These are phyloP conservation scores for Aspergillus fumigatus DNA, from an alignment of 2,329 filamentous ascomycete genomes.

Conservation along the genomic window DNA sequence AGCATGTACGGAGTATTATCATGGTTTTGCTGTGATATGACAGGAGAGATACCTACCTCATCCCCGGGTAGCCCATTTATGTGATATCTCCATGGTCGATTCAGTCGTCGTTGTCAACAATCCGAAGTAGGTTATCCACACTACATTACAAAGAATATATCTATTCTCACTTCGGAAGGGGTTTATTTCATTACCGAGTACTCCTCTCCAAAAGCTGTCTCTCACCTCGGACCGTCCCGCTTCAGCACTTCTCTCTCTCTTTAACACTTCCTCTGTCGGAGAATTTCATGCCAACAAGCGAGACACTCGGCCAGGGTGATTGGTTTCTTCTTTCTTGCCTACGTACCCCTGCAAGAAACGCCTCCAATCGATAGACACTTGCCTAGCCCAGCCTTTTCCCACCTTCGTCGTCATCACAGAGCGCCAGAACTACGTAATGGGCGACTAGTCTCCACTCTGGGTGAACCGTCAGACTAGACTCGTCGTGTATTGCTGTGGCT, in stretches of 20 bases:
- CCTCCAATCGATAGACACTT: background rate
- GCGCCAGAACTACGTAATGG: conserved; percentile 5
- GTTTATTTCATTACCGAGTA: background rate
- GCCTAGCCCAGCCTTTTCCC: background rate
- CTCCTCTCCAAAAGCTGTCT: background rate
- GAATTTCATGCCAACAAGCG: background rate
- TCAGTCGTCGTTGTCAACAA: background rate
- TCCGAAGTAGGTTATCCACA: background rate
- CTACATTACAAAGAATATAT: too few relatives aligned
- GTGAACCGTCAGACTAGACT: background rate
- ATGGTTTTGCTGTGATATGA: background rate
- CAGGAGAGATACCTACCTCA: background rate
- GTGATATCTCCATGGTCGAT: background rate
- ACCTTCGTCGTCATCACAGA: conserved; percentile 7
- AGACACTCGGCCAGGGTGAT: background rate
- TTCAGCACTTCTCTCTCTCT: background rate
- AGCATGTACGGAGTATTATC: background rate
- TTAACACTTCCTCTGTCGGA: background rate
- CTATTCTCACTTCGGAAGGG: background rate
- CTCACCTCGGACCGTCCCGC: background rate
- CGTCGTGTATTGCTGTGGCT: background rate
- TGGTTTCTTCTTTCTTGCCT: background rate
- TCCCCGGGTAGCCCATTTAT: too few relatives aligned
- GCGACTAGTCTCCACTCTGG: background rate
- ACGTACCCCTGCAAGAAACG: background rate